A percentile compares a stretch with the other conserved stretches of the same genome.
These are phyloP conservation scores for Hypoxylon lenormandii DNA, from an alignment of 495 filamentous ascomycete genomes.

Conservation along the genomic window DNA sequence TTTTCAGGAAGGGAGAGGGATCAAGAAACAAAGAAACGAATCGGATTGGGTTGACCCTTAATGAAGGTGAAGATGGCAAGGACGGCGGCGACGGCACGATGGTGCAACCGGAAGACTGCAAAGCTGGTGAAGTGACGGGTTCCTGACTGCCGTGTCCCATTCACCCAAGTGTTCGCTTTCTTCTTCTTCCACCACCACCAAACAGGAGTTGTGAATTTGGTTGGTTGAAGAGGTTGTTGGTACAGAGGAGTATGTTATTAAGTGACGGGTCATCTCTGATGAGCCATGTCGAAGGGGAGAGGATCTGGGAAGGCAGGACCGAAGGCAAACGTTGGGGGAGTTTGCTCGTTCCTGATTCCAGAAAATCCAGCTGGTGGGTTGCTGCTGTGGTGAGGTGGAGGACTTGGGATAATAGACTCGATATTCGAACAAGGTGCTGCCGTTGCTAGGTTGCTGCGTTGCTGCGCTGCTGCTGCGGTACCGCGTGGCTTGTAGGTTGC, in stretches of 20 bases:
- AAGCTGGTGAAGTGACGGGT: conserved; percentile 32
- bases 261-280: conserved; percentile 48
- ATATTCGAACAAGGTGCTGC: conserved; percentile 36
- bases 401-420: conserved; percentile 34
- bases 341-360: conserved; percentile 45
- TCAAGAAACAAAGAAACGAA: conserved; percentile 20
- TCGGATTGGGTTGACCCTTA: conserved; percentile 1
- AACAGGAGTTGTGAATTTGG: conserved; percentile 13
- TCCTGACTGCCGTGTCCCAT: conserved; percentile 40
- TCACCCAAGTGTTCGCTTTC: conserved; percentile 30
- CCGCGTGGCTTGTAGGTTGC: conserved; percentile 21
- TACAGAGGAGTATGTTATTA: conserved; percentile 33
- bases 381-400: conserved; percentile 15
- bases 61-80: conserved; percentile 15
- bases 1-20: conserved; percentile 14
- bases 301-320: conserved; percentile 23
- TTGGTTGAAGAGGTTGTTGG: conserved; percentile 22
- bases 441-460: conserved; percentile 33
- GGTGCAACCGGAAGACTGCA: conserved; percentile 1
- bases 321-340: conserved; percentile 34
- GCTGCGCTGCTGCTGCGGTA: conserved; percentile 30
- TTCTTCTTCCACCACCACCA: conserved; percentile 11
- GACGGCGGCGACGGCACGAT: not conserved
- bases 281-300: conserved; percentile 42
- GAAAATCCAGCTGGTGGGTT: conserved; percentile 19